Conservation (phyloP, 192 early-diverging fungal species). For the Entomortierella chlamydospora region DNA sequence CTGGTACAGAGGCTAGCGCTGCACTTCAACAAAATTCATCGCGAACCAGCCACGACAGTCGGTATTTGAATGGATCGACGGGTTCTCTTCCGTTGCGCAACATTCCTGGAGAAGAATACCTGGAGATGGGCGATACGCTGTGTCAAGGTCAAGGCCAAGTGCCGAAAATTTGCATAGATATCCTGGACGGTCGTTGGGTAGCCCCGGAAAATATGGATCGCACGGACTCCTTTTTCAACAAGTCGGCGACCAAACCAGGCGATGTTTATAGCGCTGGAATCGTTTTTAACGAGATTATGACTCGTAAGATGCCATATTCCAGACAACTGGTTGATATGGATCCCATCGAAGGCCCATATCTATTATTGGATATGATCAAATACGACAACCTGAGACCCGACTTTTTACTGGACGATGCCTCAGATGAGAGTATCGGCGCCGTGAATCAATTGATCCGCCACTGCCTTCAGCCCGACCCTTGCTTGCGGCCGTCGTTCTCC, state of each 20-base stretch:
- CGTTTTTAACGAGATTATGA: conserved; percentile 62
- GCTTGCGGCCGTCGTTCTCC: conserved; percentile 27
- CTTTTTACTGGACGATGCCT: conserved; percentile 45
- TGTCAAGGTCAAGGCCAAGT: too few species aligned
- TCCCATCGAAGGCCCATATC: conserved; percentile 8
- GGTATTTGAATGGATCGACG: conserved; percentile 4
- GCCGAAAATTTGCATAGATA: conserved; percentile 12
- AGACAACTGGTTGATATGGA: conserved; percentile 15
- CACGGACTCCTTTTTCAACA: conserved; percentile 5
- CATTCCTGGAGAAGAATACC: background rate
- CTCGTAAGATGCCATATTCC: conserved; percentile 52
- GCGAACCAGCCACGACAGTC: conserved; percentile 19
- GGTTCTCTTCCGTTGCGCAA: conserved; percentile 17
- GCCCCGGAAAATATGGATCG: conserved; percentile 41
- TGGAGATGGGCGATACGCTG: conserved; percentile 17
- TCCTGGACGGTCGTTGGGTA: conserved; percentile 38
- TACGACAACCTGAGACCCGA: conserved; percentile 37
- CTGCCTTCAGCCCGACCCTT: conserved; percentile 37
- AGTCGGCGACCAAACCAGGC: conserved; percentile 3
- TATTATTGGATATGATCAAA: conserved; percentile 34
- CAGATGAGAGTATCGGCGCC: conserved; percentile 44
- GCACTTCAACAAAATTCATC: conserved; percentile 12
- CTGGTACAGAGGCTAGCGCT: background rate
- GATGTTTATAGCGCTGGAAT: conserved; percentile 55
- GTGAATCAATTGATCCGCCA: conserved; percentile 52